phyloP scores from a whole-genome alignment of 495 filamentous ascomycete genomes.

The Aspergillus homomorphus region DNA sequence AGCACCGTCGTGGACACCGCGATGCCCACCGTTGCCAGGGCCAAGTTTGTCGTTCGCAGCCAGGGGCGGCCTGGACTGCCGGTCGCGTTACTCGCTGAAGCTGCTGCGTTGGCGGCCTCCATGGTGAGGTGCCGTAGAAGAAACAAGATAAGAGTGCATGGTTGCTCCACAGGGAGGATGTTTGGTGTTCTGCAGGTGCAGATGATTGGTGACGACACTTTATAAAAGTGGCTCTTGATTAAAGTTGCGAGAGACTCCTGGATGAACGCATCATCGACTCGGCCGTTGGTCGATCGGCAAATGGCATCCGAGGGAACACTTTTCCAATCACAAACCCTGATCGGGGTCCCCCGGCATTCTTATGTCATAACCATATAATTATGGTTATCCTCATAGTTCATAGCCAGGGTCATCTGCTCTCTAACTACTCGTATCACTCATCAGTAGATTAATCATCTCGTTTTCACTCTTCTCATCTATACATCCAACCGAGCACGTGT shows the following conservation, averaged over 20 bases:
- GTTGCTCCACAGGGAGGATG: not conserved
- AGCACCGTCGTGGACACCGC: not conserved
- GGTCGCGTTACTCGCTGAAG: not conserved
- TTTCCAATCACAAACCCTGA: too few species aligned
- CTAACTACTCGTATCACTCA: not conserved
- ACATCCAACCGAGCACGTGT: not conserved
- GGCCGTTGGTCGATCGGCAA: not conserved
- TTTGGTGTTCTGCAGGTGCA: too few species aligned
- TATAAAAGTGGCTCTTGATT: not conserved
- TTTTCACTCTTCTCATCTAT: not conserved
- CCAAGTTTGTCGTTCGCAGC: not conserved
- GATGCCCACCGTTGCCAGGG: not conserved
- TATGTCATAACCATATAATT: too few species aligned
- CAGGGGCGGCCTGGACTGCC: not conserved
- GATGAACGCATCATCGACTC: not conserved
- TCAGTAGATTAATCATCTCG: not conserved
- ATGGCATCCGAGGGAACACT: not conserved
- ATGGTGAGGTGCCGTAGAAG: not conserved
- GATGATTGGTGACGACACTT: not conserved
- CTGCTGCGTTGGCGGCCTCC: not conserved
- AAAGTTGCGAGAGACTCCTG: not conserved
- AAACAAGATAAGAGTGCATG: not conserved
- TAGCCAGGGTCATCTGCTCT: too few species aligned
- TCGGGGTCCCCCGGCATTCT: too few species aligned
- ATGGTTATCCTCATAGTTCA: too few species aligned